phyloP scores from a whole-genome alignment of 2,329 filamentous ascomycete species.

The Aspergillus sergii region DNA sequence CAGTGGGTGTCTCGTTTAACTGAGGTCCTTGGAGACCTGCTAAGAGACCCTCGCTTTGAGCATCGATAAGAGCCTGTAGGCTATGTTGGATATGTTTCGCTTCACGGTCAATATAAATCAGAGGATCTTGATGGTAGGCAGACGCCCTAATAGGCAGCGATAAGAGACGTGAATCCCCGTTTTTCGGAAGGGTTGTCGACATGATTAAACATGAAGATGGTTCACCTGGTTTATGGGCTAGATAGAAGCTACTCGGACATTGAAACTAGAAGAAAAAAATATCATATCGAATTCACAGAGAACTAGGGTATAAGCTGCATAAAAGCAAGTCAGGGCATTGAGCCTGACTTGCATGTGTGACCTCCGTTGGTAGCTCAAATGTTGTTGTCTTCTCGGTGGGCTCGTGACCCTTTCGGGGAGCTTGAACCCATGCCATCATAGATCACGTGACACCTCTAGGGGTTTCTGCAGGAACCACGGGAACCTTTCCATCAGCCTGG shows the following conservation, averaged over 20 bases:
- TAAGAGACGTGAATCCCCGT: constrained; percentile 26
- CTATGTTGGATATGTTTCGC: constrained; percentile 58
- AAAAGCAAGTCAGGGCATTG: background rate
- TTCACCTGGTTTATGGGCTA: constrained; percentile 1
- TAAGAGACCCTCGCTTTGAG: constrained; percentile 61
- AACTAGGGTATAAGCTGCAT: background rate
- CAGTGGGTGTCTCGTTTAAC: constrained; percentile 46
- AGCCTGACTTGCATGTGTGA: background rate
- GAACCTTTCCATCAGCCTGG: constrained; percentile 24
- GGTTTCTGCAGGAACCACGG: constrained; percentile 30
- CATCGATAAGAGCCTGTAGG: constrained; percentile 62
- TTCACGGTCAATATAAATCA: constrained; percentile 55
- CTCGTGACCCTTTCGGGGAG: constrained; percentile 11
- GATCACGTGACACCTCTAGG: constrained; percentile 28
- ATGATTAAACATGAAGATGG: constrained; percentile 23
- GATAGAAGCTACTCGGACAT: background rate
- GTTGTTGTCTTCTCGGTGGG: background rate
- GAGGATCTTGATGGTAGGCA: constrained; percentile 41
- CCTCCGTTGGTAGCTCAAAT: background rate
- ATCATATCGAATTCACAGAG: background rate
- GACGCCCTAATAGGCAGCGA: constrained; percentile 35
- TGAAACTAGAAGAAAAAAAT: background rate
- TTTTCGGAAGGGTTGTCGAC: constrained; percentile 33
- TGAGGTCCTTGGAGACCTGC: constrained; percentile 47
- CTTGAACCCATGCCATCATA: constrained; percentile 12